These are phyloP conservation scores for Ustilago crameri DNA, from an alignment of 1,284 basidiomycete species.

Conservation along the genomic window DNA sequence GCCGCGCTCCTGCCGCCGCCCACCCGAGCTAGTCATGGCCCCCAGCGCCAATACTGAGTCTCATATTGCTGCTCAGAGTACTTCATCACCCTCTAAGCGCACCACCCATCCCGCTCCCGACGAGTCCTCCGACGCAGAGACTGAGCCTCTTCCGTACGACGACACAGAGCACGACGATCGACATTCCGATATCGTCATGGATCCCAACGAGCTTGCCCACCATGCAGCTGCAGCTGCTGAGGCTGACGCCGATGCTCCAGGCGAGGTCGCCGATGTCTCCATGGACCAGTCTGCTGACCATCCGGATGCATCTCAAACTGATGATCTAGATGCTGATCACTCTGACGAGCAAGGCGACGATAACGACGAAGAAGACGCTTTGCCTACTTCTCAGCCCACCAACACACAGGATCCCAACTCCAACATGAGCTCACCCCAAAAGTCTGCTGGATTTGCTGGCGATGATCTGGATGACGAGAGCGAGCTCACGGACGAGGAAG, in stretches of 20 bases:
- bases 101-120: slow-evolving; percentile 14
- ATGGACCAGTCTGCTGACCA: slow-evolving; percentile 31
- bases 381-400: slow-evolving; percentile 29
- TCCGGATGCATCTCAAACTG: slow-evolving; percentile 19
- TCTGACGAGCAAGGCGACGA: slow-evolving; percentile 5
- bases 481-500: slow-evolving; percentile 56
- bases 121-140: slow-evolving; percentile 60
- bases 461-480: slow-evolving; percentile 61
- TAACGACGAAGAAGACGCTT: slow-evolving; percentile 14
- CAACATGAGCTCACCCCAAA: slow-evolving; percentile 50
- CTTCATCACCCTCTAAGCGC: slow-evolving; percentile 19
- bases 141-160: slow-evolving; percentile 62
- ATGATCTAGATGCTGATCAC: slow-evolving; percentile 8
- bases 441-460: slow-evolving; percentile 46
- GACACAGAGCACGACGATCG: slow-evolving; percentile 40
- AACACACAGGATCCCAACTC: slow-evolving; percentile 36
- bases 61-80: slow-evolving; percentile 30
- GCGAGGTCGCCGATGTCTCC: slow-evolving; percentile 21
- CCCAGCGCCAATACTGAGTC: slow-evolving; percentile 28
- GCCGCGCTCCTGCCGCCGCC: slow-evolving; percentile 40
- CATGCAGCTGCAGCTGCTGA: slow-evolving; percentile 21
- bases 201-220: slow-evolving; percentile 31
- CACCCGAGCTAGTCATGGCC: slow-evolving; percentile 38
- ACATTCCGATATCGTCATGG: slow-evolving; percentile 32
- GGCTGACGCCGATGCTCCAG: slow-evolving; percentile 23